A percentile compares a stretch with the other conserved stretches of the same genome.
Evolutionary conservation across 2,329 filamentous ascomycete species (phyloP).

Genomic region (Nothophoma quercina): DNA sequence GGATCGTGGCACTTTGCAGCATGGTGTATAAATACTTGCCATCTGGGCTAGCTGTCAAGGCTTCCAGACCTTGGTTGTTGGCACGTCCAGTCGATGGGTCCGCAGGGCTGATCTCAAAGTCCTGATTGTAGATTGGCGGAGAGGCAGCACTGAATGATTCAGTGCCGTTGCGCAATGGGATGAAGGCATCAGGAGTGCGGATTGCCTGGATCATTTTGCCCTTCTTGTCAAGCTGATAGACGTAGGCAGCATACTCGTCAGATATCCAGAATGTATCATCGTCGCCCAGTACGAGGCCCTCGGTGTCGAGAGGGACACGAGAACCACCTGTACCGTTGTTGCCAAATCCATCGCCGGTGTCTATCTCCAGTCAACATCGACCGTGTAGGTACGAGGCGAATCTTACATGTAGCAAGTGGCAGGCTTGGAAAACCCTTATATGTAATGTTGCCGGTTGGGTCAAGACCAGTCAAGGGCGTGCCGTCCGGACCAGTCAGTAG

Average conservation of each 20-base stretch:
- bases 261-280: slow-evolving; percentile 71
- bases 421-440: slow-evolving; percentile 68
- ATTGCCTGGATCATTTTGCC: slow-evolving; percentile 71
- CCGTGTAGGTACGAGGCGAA: no score
- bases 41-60: slow-evolving; percentile 68
- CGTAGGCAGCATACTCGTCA: slow-evolving; percentile 71
- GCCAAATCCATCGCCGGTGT: slow-evolving; percentile 73
- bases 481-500: slow-evolving; percentile 70
- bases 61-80: slow-evolving; percentile 81
- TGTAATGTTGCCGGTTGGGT: slow-evolving; percentile 38
- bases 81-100: slow-evolving; percentile 68
- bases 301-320: slow-evolving; percentile 68
- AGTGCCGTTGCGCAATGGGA: slow-evolving; percentile 69
- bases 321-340: slow-evolving; percentile 65
- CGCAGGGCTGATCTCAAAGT: slow-evolving; percentile 59
- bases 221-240: slow-evolving; percentile 68
- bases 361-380: slow-evolving; percentile 12
- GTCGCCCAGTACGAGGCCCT: slow-evolving; percentile 68
- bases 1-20: slow-evolving; percentile 67
- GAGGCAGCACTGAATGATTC: slow-evolving; percentile 70
- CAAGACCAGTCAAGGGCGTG: slow-evolving; percentile 60
- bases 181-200: slow-evolving; percentile 68
- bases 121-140: slow-evolving; percentile 66
- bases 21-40: slow-evolving; percentile 70
- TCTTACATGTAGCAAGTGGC: slow-evolving; percentile 64